Evolutionary conservation across 768 basidiomycete genomes (phyloP), one percentile per base, ranked within the genome.

Genomic region (Botryobasidium botryosum): DNA sequence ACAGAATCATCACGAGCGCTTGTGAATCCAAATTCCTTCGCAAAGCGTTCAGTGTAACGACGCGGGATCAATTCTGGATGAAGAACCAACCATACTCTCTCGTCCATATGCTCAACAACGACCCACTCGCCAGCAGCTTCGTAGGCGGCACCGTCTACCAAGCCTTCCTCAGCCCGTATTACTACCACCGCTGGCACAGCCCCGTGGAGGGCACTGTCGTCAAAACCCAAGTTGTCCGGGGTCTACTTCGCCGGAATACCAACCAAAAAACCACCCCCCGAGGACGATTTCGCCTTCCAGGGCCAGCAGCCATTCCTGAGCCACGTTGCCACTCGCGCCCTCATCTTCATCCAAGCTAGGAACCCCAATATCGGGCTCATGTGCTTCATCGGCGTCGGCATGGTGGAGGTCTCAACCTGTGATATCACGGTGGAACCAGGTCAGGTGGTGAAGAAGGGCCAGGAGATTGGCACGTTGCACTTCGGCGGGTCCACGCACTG

Each of bases 101-200:
- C 35, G 27, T 54, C 6, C 65, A 76, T 52, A 72, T 77, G 60
- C 67, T 78, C 23, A 52, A 64, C 37, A 54, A 62, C 31, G 65
- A 73, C 48, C 51, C 61, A 0, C 53, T 58, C 44, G 57, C 66
- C 0, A 46, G 62, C 2, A 55, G 63, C 17, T 71, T 75, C 50
- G 61, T 65, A 4, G 71, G 69, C 7, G 75, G 67, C 2, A 62
- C 62, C 1, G 50, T 63, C 28, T 63, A 63, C 56, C 76, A 78
- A 52, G 74, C 68, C 0, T 75, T 76, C 58, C 66, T 79, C 48
- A 63, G 62, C 43, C 64, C 71, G 2, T 51, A 65, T 23, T 64
- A 66, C 25, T 79, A 76, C 51, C 77, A 78, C 52, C 70, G 75
- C 50, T 77, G 75, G 75, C 71, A 73, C 56, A 59, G 64, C 40